Conservation (phyloP, 495 filamentous ascomycete species). For the Glutinoglossum americanum region DNA sequence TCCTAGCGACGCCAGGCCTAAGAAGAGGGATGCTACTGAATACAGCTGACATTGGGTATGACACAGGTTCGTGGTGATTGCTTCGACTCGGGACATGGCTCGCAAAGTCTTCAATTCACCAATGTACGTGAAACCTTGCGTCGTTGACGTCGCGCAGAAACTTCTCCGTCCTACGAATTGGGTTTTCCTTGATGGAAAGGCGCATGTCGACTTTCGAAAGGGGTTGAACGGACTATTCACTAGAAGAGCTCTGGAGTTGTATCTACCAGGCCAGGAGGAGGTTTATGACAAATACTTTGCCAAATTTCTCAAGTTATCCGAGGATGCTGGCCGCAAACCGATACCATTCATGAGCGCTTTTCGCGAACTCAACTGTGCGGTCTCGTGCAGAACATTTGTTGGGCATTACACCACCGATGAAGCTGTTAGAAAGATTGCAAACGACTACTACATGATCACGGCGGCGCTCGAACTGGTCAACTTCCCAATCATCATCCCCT, state of each 20-base stretch:
- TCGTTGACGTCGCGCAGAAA: constrained; percentile 89
- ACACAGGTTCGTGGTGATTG: constrained; percentile 84
- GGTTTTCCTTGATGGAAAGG: constrained; percentile 93
- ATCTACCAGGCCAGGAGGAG: constrained; percentile 82
- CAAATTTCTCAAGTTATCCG: constrained; percentile 52
- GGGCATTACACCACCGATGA: constrained; percentile 85
- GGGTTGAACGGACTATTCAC: constrained; percentile 91
- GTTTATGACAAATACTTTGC: constrained; percentile 77
- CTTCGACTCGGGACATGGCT: constrained; percentile 85
- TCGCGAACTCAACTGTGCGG: constrained; percentile 87
- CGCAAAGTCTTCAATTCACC: constrained; percentile 96
- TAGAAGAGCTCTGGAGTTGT: constrained; percentile 63
- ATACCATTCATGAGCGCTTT: constrained; percentile 79
- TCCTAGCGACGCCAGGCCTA: too few species aligned
- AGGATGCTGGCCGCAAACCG: constrained; percentile 44
- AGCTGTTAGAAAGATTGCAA: constrained; percentile 80
- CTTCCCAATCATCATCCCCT: constrained; percentile 94
- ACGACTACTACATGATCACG: constrained; percentile 93
- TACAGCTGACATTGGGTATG: constrained; percentile 5
- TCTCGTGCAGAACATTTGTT: constrained; percentile 89
- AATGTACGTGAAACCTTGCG: constrained; percentile 79
- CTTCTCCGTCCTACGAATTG: constrained; percentile 82
- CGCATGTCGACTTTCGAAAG: constrained; percentile 91
- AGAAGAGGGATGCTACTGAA: too few species aligned
- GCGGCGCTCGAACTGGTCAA: constrained; percentile 93